These are phyloP conservation scores for Tulasnella sp. DNA, from an alignment of 768 basidiomycete genomes.

Conservation along the genomic window DNA sequence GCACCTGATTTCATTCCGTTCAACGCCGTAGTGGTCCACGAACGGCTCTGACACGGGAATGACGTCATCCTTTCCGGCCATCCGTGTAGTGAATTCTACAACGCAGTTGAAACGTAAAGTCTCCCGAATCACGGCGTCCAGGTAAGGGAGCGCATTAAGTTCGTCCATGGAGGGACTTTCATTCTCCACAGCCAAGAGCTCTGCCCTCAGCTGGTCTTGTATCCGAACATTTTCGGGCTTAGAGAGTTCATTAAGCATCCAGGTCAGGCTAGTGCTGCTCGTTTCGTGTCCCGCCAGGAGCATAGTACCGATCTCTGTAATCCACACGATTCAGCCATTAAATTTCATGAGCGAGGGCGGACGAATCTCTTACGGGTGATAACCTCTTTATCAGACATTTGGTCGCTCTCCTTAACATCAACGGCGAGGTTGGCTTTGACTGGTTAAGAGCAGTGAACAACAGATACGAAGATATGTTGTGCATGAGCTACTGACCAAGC, in stretches of 20 bases:
- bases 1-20: conserved; percentile 32
- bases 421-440: conserved; percentile 51
- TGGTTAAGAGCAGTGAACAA: not conserved
- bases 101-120: conserved; percentile 45
- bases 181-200: conserved; percentile 20
- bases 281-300: too few relatives aligned
- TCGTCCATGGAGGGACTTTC: conserved; percentile 20
- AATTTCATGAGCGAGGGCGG: conserved; percentile 49
- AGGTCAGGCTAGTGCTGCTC: not conserved
- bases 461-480: conserved; percentile 35
- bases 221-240: conserved; percentile 35
- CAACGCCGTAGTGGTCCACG: conserved; percentile 33
- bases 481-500: conserved; percentile 27
- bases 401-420: conserved; percentile 42
- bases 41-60: conserved; percentile 39
- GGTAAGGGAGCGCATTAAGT: conserved; percentile 23
- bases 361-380: conserved; percentile 35
- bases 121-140: conserved; percentile 38
- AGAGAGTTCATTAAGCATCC: conserved; percentile 19
- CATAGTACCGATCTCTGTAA: too few relatives aligned
- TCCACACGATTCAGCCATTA: conserved; percentile 42
- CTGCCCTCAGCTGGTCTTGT: conserved; percentile 41
- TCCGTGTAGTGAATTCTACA: conserved; percentile 33
- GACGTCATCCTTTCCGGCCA: conserved; percentile 40
- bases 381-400: conserved; percentile 50